Evolutionary conservation across 192 early-diverging fungal genomes (phyloP).

Genomic region (Coemansia sp.): DNA sequence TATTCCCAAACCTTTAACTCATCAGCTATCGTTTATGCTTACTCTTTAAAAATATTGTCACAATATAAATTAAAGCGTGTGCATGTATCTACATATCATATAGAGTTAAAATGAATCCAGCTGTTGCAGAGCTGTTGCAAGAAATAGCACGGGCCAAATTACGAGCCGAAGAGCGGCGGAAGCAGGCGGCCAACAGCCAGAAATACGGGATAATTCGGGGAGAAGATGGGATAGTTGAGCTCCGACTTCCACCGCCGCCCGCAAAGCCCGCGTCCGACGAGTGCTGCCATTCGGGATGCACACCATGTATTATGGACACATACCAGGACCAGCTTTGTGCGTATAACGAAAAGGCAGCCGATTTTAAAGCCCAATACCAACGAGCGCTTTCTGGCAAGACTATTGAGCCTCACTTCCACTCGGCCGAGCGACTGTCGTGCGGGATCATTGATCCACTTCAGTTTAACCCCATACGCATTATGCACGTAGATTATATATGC

Average conservation of each 20-base stretch:
- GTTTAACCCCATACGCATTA: constrained; percentile 18
- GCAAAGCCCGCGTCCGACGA: constrained; percentile 26
- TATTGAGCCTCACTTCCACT: not conserved
- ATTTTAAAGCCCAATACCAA: constrained; percentile 27
- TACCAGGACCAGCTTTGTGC: constrained; percentile 28
- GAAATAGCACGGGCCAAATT: constrained; percentile 40
- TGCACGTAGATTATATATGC: constrained; percentile 13
- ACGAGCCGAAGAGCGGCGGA: constrained; percentile 23
- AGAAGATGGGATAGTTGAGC: constrained; percentile 9
- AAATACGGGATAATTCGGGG: constrained; percentile 15
- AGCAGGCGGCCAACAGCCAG: not conserved
- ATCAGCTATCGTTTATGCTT: not conserved
- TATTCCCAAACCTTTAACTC: not conserved
- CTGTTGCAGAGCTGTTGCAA: constrained; percentile 26
- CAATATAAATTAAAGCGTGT: not conserved
- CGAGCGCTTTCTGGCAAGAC: constrained; percentile 8
- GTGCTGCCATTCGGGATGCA: constrained; percentile 53
- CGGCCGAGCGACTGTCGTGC: not conserved
- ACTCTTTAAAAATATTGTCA: not conserved
- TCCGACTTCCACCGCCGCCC: constrained; percentile 36
- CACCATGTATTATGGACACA: constrained; percentile 50
- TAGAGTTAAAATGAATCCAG: constrained; percentile 16
- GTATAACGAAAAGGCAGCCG: constrained; percentile 3
- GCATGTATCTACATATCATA: not conserved
- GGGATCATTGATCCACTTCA: constrained; percentile 30